phyloP scores from a whole-genome alignment of 192 early-diverging fungal genomes.

The Backusella mclennaniae region DNA sequence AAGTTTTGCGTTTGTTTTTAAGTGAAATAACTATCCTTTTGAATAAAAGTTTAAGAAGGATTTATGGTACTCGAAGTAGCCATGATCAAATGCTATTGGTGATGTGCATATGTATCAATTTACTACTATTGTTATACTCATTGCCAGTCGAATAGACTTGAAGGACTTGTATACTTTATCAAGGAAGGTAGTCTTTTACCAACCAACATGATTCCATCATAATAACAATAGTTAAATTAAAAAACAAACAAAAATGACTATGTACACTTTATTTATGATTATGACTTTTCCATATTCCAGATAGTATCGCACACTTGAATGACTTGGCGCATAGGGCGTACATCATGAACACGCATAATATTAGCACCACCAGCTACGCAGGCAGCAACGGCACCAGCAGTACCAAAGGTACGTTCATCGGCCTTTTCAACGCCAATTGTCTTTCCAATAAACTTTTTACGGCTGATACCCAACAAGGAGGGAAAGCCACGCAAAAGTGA shows the following conservation, averaged over 20 bases:
- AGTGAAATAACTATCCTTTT: not conserved
- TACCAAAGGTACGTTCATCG: constrained; percentile 79
- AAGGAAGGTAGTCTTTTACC: too few relatives aligned
- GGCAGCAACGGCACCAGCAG: constrained; percentile 85
- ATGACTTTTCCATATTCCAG: constrained; percentile 28
- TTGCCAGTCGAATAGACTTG: too few relatives aligned
- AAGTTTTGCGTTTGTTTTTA: not conserved
- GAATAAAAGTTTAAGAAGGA: too few relatives aligned
- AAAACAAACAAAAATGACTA: not conserved
- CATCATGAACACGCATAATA: constrained; percentile 94
- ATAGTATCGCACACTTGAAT: constrained; percentile 78
- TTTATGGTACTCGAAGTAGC: too few relatives aligned
- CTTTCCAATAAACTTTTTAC: constrained; percentile 91
- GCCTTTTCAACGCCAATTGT: constrained; percentile 65
- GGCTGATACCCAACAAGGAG: constrained; percentile 84
- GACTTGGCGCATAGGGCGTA: constrained; percentile 91
- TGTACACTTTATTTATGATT: constrained; percentile 6
- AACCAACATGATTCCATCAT: too few relatives aligned
- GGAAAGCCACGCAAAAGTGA: constrained; percentile 69
- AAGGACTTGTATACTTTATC: too few relatives aligned
- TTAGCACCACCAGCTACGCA: constrained; percentile 77
- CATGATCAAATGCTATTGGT: too few relatives aligned
- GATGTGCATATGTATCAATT: too few relatives aligned
- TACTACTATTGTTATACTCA: too few relatives aligned
- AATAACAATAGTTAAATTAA: not conserved